Evolutionary conservation across 169 alveolate genomes (phyloP).

Genomic region (Cyclospora cayetanensis): DNA sequence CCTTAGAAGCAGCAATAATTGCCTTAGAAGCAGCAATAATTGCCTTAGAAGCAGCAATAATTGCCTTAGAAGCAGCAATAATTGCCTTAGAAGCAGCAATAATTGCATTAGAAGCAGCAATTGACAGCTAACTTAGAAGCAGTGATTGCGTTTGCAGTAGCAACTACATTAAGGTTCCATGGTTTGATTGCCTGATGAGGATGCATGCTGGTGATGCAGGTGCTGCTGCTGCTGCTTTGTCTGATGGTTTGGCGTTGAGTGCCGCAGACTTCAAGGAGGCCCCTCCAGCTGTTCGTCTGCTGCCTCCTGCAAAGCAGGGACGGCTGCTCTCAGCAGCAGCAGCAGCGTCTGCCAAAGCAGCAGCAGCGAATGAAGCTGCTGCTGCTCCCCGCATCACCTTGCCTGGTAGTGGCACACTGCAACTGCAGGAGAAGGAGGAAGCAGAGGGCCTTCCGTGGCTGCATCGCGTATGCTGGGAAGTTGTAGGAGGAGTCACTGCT

Average conservation of each 20-base stretch:
- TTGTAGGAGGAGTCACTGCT: conserved; percentile 29
- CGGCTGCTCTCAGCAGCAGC: background rate
- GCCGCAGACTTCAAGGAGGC: background rate
- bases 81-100: too few relatives aligned
- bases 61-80: too few relatives aligned
- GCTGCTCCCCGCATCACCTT: conserved; percentile 8
- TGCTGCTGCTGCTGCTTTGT: background rate
- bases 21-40: too few relatives aligned
- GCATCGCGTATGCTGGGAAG: background rate
- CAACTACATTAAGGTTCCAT: too few relatives aligned
- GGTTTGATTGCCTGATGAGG: too few relatives aligned
- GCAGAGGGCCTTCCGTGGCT: conserved; percentile 21
- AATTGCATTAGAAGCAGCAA: too few relatives aligned
- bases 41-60: too few relatives aligned
- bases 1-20: too few relatives aligned
- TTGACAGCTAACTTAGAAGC: too few relatives aligned
- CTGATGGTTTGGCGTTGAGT: too few relatives aligned
- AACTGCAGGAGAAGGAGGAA: conserved; percentile 37
- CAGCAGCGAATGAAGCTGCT: conserved; percentile 20
- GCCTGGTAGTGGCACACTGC: background rate
- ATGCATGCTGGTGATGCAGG: background rate
- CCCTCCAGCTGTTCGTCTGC: background rate
- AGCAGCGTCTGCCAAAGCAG: background rate
- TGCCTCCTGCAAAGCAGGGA: conserved; percentile 30
- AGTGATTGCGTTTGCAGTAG: too few relatives aligned